A percentile compares a stretch with the other conserved stretches of the same genome.
Evolutionary conservation across 495 filamentous ascomycete genomes (phyloP).

Genomic region (Xylaria flabelliformis): DNA sequence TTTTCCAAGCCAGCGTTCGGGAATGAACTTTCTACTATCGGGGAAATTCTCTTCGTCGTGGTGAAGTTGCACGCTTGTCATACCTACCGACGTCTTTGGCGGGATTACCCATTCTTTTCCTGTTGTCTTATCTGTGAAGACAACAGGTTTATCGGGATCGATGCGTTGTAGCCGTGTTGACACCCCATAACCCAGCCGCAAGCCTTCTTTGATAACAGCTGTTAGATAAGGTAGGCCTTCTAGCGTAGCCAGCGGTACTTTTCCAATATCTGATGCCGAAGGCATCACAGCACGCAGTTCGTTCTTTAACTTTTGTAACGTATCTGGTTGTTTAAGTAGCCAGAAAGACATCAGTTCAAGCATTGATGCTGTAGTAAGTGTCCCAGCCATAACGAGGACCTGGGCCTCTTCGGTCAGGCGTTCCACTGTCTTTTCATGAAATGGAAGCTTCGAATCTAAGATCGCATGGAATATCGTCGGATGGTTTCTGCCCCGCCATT

Average conservation of each 20-base stretch:
- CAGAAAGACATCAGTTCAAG: slow-evolving; percentile 46
- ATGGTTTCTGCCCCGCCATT: slow-evolving; percentile 18
- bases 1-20: slow-evolving; percentile 52
- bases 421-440: slow-evolving; percentile 39
- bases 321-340: slow-evolving; percentile 44
- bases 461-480: slow-evolving; percentile 54
- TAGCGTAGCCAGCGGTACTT: slow-evolving; percentile 32
- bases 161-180: slow-evolving; percentile 40
- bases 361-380: slow-evolving; percentile 52
- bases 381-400: slow-evolving; percentile 54
- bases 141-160: slow-evolving; percentile 41
- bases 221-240: slow-evolving; percentile 54
- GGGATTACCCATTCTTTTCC: slow-evolving; percentile 33
- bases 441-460: slow-evolving; percentile 45
- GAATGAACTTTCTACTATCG: slow-evolving; percentile 47
- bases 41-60: slow-evolving; percentile 51
- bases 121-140: slow-evolving; percentile 47
- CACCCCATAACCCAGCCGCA: slow-evolving; percentile 52
- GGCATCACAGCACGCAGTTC: slow-evolving; percentile 42
- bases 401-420: slow-evolving; percentile 53
- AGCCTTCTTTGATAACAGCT: slow-evolving; percentile 49
- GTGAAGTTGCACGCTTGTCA: slow-evolving; percentile 50
- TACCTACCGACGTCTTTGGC: slow-evolving; percentile 47
- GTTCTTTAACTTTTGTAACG: slow-evolving; percentile 39
- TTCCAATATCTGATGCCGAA: slow-evolving; percentile 16